phyloP scores from a whole-genome alignment of 805 yeast species.

The Soucietia sequanensis region DNA sequence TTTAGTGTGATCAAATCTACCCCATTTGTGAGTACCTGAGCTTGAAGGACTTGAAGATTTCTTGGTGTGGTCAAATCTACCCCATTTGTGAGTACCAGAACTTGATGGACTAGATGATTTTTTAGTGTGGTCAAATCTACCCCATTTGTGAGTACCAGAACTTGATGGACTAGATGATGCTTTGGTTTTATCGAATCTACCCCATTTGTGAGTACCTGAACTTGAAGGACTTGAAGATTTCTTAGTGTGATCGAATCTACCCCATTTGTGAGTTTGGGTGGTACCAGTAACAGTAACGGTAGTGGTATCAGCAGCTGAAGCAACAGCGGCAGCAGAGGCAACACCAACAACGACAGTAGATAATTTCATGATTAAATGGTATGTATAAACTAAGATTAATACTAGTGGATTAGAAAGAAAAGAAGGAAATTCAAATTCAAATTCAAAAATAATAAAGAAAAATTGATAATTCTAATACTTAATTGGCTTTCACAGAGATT shows the following conservation, averaged over 20 bases:
- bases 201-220: constrained; percentile 28
- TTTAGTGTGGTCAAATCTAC: constrained; percentile 54
- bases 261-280: constrained; percentile 32
- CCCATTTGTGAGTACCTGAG: constrained; percentile 35
- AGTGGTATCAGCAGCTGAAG: constrained; percentile 21
- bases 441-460: too few relatives aligned
- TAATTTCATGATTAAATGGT: constrained; percentile 36
- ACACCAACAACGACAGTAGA: constrained; percentile 41
- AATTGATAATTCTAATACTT: too few relatives aligned
- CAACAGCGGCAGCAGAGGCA: constrained; percentile 32
- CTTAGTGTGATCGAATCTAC: constrained; percentile 36
- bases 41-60: constrained; percentile 31
- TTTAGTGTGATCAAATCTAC: constrained; percentile 23
- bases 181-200: constrained; percentile 37
- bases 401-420: not conserved
- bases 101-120: constrained; percentile 15
- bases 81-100: constrained; percentile 50
- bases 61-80: constrained; percentile 53
- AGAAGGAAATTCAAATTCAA: too few relatives aligned
- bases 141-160: constrained; percentile 51
- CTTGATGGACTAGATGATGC: constrained; percentile 29
- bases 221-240: constrained; percentile 14
- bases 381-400: not conserved
- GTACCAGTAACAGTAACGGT: constrained; percentile 34
- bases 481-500: too few relatives aligned